Conservation (phyloP, 225 moss, liverwort and hornwort genomes). For the Ulota crispa region DNA sequence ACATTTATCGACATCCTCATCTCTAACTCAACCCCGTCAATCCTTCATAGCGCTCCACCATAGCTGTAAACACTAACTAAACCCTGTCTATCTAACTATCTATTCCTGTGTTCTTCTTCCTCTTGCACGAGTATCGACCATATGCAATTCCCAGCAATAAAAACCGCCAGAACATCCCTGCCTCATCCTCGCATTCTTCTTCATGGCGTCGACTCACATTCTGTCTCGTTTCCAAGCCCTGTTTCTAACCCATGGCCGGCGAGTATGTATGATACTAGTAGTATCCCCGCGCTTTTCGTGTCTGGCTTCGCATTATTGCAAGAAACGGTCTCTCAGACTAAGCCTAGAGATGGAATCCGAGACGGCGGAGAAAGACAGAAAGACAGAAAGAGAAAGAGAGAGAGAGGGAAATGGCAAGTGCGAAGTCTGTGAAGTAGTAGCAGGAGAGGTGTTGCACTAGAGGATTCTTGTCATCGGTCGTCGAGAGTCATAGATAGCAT, state of each 20-base stretch:
- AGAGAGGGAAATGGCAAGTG: background rate
- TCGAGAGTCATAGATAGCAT: background rate
- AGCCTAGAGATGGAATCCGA: background rate
- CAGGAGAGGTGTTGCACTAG: background rate
- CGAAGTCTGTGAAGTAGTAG: background rate
- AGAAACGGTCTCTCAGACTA: background rate
- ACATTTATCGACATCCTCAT: too few relatives aligned
- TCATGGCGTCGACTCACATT: conserved; percentile 7
- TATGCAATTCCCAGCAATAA: background rate
- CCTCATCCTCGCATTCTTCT: background rate
- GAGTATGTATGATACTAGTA: background rate
- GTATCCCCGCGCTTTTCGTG: background rate
- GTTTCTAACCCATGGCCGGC: background rate
- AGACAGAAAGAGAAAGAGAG: background rate
- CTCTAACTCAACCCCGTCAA: too few relatives aligned
- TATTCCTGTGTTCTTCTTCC: too few relatives aligned
- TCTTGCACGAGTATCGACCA: background rate
- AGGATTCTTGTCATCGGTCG: conserved; percentile 4
- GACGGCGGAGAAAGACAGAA: background rate
- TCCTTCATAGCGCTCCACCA: too few relatives aligned
- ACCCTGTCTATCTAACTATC: too few relatives aligned
- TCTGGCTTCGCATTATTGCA: conserved; percentile 5
- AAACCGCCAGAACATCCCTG: background rate
- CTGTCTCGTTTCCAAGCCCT: background rate
- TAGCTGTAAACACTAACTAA: too few relatives aligned